Percentiles rank a stretch among this genome's conserved stretches.
phyloP scores from a whole-genome alignment of 805 yeast genomes.

The Barnettozyma wickerhamii region DNA sequence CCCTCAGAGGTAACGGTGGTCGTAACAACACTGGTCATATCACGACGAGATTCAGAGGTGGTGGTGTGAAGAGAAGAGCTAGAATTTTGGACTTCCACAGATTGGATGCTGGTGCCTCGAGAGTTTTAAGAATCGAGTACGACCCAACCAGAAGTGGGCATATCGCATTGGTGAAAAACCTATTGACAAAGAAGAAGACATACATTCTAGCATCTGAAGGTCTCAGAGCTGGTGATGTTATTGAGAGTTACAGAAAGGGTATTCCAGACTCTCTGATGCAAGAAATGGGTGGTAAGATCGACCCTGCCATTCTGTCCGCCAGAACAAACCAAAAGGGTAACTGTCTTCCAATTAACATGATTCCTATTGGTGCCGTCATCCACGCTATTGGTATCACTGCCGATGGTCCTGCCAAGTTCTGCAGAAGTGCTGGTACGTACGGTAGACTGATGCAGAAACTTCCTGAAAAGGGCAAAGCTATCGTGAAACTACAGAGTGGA shows the following conservation, averaged over 20 bases:
- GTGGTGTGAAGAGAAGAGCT: slow-evolving; percentile 88
- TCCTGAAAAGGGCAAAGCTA: slow-evolving; percentile 64
- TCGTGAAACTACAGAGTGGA: slow-evolving; percentile 82
- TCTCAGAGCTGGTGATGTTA: slow-evolving; percentile 84
- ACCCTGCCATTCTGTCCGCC: slow-evolving; percentile 85
- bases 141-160: slow-evolving; percentile 95
- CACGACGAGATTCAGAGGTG: slow-evolving; percentile 93
- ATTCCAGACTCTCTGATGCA: slow-evolving; percentile 68
- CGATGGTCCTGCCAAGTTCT: slow-evolving; percentile 79
- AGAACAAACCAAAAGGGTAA: slow-evolving; percentile 90
- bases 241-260: slow-evolving; percentile 87
- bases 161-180: slow-evolving; percentile 76
- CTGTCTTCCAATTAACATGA: slow-evolving; percentile 87
- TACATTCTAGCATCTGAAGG: slow-evolving; percentile 93
- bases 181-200: slow-evolving; percentile 54
- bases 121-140: slow-evolving; percentile 84
- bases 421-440: slow-evolving; percentile 92
- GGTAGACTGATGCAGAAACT: slow-evolving; percentile 82
- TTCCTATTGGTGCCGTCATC: slow-evolving; percentile 90
- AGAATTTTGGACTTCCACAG: slow-evolving; percentile 79
- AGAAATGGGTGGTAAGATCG: slow-evolving; percentile 89
- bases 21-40: slow-evolving; percentile 86
- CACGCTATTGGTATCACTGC: slow-evolving; percentile 81
- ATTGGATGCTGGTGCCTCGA: slow-evolving; percentile 61
- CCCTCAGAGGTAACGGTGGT: slow-evolving; percentile 74